Base-by-base conservation (phyloP, 176 grass and related monocot genomes). In the Coix lacrymajobi region DNA sequence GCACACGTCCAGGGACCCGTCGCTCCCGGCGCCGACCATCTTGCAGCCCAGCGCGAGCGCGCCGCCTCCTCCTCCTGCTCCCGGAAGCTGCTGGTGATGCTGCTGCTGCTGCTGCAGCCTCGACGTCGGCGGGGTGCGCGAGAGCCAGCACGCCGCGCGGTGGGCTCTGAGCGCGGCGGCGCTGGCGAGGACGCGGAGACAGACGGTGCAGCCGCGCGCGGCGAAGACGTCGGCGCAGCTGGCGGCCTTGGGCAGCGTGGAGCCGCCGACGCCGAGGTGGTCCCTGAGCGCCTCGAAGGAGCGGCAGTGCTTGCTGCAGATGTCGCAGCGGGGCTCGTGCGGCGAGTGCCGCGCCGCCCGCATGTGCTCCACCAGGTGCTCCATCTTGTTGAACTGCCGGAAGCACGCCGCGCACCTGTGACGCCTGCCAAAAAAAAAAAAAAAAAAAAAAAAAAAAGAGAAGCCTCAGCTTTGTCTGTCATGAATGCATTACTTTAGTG, bases 321-420 rank as follows among this genome's bases (percentile, higher is more conserved):
- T 33, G 36, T 41, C 81, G 73, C 95, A 98, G 37, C 77, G 86
- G 2, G 95, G 88, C 17, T 98, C 95, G 66, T 98, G 95, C 6
- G 79, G 4, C 7, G 95, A 98, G 69, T 98, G 95, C 46, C 87
- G 93, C 37, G 95, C 90, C 15, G 49, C 14, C 17, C 90, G 84
- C 88, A 94, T 93, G 77, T 98, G 95, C 30, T 93, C 92, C 44
- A 98, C 88, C 75, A 98, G 85, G 76, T 98, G 95, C 86, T 98
- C 95, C 56, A 82, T 85, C 80, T 83, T 89, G 79, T 98, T 98
- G 92, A 91, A 98, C 76, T 94, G 88, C 29, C 92, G 89, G 77
- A 86, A 94, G 80, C 94, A 97, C 41, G 92, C 92, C 43, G 94
- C 91, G 51, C 94, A 97, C 81, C 41, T 89, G 78, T 91, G 92